Conservation (phyloP, 306 rosid genomes). For the Prunus salicina region DNA sequence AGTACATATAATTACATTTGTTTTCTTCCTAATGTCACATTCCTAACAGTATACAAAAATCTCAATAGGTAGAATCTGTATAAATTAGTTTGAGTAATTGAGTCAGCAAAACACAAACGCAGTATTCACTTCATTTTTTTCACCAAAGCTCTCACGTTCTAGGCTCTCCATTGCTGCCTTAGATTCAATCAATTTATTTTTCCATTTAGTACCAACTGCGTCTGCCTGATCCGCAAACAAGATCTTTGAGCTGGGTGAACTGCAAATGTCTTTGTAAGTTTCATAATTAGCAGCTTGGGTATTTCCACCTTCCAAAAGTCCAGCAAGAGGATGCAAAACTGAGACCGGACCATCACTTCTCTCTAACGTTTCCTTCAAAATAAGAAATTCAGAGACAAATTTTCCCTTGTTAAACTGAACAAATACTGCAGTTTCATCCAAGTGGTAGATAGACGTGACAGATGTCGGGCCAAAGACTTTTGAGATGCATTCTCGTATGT, state of each 20-base stretch:
- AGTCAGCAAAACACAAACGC: conserved; percentile 21
- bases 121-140: conserved; percentile 13
- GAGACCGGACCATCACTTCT: conserved; percentile 48
- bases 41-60: neutral
- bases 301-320: conserved; percentile 65
- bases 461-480: conserved; percentile 60
- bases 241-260: conserved; percentile 51
- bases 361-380: conserved; percentile 68
- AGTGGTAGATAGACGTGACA: conserved; percentile 57
- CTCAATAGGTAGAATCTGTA: neutral
- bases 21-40: conserved; percentile 4
- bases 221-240: conserved; percentile 82
- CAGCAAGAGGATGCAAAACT: conserved; percentile 66
- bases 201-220: conserved; percentile 50
- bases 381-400: conserved; percentile 63
- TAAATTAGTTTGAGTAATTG: neutral
- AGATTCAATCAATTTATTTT: conserved; percentile 40
- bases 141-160: conserved; percentile 23
- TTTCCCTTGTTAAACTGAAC: conserved; percentile 62
- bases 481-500: conserved; percentile 55
- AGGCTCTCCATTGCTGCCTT: conserved; percentile 13
- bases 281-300: conserved; percentile 73
- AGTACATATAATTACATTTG: conserved; percentile 1
- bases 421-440: conserved; percentile 73
- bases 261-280: conserved; percentile 67